Evolutionary conservation across 352 stramenopile genomes (phyloP), one percentile per base, ranked within the genome.

Genomic region (Phytophthora cryptogea): DNA sequence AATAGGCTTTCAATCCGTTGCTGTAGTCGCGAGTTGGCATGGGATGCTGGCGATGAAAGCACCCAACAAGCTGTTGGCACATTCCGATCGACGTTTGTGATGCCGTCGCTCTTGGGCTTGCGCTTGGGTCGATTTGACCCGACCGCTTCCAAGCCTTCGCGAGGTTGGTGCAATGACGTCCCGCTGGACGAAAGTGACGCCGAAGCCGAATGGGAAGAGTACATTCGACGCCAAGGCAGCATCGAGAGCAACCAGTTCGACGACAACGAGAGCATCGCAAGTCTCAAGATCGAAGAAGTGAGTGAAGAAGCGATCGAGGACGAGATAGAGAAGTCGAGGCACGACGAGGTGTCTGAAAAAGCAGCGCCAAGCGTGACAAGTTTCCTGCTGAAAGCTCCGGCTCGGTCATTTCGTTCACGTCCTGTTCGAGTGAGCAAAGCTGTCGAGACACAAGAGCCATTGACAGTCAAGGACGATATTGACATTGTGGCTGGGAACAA

Each of bases 81-180:
- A 66, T 60, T 59, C 45, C 48, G 33, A 70, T 70, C 39, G 36
- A 50, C 42, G 8, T 45, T 51, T 57, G 23, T 40, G 37, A 70
- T 70, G 62, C 55, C 62, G 31, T 70, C 62, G 36, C 37, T 70
- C 2, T 43, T 66, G n/a, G 48, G 62, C 14, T 37, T 70, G 33
- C 41, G 20, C 4, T 13, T 55, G 7, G 37, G 49, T 4, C 54
- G 54, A 42, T 69, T 56, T 43, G 55, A 70, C 27, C 62, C 49
- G 11, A 11, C 41, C 30, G 7, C 55, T 5, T 62, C 56, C 13
- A 61, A 65, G 30, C 62, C 56, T 36, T 60, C 54, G 10, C 55
- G 31, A 28, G 60, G 60, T 32, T 68, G 60, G 60, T 59, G 54
- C 54, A 68, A 65, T 20, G 47, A 68, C 11, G 23, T 65, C 28